Percentiles rank a stretch among this genome's conserved stretches.
These are phyloP conservation scores for Backusella luteola DNA, from an alignment of 192 early-diverging fungal species.

Conservation along the genomic window DNA sequence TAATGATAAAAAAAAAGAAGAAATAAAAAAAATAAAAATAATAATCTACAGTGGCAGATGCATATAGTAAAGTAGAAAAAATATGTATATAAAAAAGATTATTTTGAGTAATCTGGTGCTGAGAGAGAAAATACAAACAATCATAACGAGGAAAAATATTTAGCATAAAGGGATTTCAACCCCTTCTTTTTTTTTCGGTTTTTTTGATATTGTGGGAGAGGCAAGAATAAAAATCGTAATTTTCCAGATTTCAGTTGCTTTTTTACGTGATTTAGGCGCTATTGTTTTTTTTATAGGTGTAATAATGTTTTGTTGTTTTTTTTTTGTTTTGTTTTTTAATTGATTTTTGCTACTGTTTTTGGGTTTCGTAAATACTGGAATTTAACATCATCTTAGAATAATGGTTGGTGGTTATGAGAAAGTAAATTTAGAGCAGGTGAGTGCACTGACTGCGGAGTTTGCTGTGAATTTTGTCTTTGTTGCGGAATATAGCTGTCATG, in stretches of 20 bases:
- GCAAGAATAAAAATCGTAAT: conserved; percentile 8
- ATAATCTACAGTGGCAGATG: conserved; percentile 6
- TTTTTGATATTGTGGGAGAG: conserved; percentile 4
- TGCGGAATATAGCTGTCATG: conserved; percentile 7
- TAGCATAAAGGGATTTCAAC: not conserved
- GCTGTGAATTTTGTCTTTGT: conserved; percentile 7
- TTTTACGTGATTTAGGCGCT: conserved; percentile 4
- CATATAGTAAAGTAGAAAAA: not conserved
- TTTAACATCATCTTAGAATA: conserved; percentile 8
- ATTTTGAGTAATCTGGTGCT: conserved; percentile 4
- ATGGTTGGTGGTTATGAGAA: conserved; percentile 10
- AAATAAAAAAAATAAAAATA: not conserved
- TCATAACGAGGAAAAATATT: not conserved
- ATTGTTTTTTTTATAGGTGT: not conserved
- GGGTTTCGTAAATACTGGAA: conserved; percentile 6
- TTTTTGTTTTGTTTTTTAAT: not conserved
- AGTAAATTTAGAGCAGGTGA: conserved; percentile 12
- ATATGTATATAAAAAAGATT: conserved; percentile 5
- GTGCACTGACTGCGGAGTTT: conserved; percentile 6
- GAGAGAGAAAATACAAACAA: conserved; percentile 6
- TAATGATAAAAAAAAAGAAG: not conserved
- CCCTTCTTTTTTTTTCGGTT: conserved; percentile 1
- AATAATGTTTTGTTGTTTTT: not conserved
- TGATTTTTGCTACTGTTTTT: not conserved
- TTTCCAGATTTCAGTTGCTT: not conserved